phyloP scores from a whole-genome alignment of 2,329 filamentous ascomycete species.

The Penicillium sp. region DNA sequence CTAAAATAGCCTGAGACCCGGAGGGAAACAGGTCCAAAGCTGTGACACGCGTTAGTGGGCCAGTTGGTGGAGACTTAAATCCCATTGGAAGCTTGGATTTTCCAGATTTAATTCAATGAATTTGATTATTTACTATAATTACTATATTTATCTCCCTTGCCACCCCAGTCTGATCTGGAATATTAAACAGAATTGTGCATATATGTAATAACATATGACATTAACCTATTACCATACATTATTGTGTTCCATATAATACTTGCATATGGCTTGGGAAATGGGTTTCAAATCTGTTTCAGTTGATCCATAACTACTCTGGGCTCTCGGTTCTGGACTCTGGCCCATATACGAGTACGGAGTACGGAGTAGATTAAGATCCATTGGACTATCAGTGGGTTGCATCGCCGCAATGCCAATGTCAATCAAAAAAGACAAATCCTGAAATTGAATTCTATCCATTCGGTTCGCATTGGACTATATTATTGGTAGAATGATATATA shows the following conservation, averaged over 20 bases:
- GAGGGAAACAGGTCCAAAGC: not conserved
- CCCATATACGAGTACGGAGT: not conserved
- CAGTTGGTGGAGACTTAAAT: slow-evolving; percentile 13
- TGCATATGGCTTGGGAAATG: not conserved
- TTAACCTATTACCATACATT: not conserved
- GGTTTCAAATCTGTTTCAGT: slow-evolving; percentile 20
- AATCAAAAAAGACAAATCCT: not conserved
- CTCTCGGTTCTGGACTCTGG: not conserved
- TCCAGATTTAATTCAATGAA: not conserved
- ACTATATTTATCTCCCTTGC: slow-evolving; percentile 20
- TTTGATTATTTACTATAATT: slow-evolving; percentile 7
- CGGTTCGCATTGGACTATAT: not conserved
- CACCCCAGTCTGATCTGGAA: slow-evolving; percentile 1
- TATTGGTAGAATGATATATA: not conserved
- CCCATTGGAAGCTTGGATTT: slow-evolving; percentile 19
- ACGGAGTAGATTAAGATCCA: slow-evolving; percentile 3
- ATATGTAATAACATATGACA: not conserved
- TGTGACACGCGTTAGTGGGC: slow-evolving; percentile 38
- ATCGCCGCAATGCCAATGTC: slow-evolving; percentile 9
- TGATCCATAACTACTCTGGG: not conserved
- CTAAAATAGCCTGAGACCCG: slow-evolving; percentile 1
- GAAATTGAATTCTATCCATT: not conserved
- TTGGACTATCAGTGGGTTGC: slow-evolving; percentile 7
- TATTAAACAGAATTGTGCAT: not conserved
- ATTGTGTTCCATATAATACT: not conserved